Base-by-base conservation (phyloP, 1,284 basidiomycete genomes). In the Ganoderma meredithae region DNA sequence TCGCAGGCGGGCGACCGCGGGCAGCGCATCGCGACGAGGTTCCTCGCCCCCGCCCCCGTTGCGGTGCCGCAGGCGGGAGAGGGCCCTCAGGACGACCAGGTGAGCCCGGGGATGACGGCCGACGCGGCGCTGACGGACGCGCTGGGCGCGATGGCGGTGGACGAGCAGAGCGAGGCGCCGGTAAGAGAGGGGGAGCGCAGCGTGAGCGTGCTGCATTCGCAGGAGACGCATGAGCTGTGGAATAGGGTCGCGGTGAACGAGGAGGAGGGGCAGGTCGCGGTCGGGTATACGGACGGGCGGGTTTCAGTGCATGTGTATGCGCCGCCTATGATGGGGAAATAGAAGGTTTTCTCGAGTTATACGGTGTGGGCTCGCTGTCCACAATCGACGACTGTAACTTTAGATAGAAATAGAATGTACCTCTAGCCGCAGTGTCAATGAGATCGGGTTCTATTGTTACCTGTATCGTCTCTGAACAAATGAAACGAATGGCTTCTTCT, bases 191-290 rank as follows among this genome's bases (percentile, higher is more conserved):
- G 73, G 63, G 79, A 62, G 4, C 31, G 55, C 39, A 27, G 25
- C 22, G 79, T 83, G 58, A 84, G 82, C 63, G 81, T 88, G 17
- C 87, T 88, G 75, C 69, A 72, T 36, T 76, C 82, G 47, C 81
- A 80, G 56, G 82, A 83, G 66, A 76, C 79, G 52, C 68, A 69
- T 13, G 87, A 88, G 62, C 76, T 76, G 27, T 91, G 89, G 89
- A 81, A 79, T 31, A 77, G 80, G 33, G 63, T 91, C 55, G 87
- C 86, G 15, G 75, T 91, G 65, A 83, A 88, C 65, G 90, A 92
- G 70, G 82, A 85, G 27, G 84, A 87, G 59, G 90, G 90, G 17
- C 81, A 81, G 55, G 83, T 92, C 58, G 89, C 85, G 2, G 72
- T 90, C 52, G 89, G 88, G 36, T 80, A 80, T 52, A 76, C 76